Base-by-base conservation (phyloP, 169 alveolate species). In the Plasmodium berghei region DNA sequence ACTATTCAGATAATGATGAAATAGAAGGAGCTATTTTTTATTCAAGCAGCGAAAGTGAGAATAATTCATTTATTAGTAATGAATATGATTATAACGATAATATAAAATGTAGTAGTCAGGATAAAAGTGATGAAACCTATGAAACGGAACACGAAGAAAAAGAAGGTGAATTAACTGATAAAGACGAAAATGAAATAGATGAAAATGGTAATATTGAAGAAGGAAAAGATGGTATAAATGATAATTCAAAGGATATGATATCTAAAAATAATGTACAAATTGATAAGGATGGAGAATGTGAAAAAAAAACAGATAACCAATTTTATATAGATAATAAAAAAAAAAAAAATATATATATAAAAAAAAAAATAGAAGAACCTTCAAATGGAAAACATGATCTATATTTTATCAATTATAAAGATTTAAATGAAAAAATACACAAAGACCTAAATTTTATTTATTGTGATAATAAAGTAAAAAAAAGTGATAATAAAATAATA, bases 361-460 rank as follows among this genome's bases (percentile, higher is more conserved):
- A 73, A 58, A 73, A 71, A 70, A 85, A 69, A 70, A 85, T 28
- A 58, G 71, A 70, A 58, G 61, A 69, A 69, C 48, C 86, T 9
- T 9, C 40, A 40, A 85, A 64, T 52, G 74, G 87, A 40, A 69
- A 67, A 70, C 87, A 71, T 20, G 91, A 85, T 46, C 26, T 85
- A 42, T 85, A 85, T 64, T 85, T 70, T 59, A 85, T 85, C 9
- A 67, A 85, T 64, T 85, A 85, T 52, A 85, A 67, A 70, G 87
- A 70, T 64, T 28, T 85, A 61, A 69, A 67, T 16, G 91, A 85
- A 66, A 16, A 67, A 34, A 59, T 8, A 18, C 73, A 54, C 20
- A 70, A 70, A 58, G 72, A 85, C 20, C 56, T 85, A 52, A 85
- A 70, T 49, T 85, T 85, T 72, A 85, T 85, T 40, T 85, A 85